Conservation (phyloP, 139 green algal species). For the Edaphochlamys debaryana region DNA sequence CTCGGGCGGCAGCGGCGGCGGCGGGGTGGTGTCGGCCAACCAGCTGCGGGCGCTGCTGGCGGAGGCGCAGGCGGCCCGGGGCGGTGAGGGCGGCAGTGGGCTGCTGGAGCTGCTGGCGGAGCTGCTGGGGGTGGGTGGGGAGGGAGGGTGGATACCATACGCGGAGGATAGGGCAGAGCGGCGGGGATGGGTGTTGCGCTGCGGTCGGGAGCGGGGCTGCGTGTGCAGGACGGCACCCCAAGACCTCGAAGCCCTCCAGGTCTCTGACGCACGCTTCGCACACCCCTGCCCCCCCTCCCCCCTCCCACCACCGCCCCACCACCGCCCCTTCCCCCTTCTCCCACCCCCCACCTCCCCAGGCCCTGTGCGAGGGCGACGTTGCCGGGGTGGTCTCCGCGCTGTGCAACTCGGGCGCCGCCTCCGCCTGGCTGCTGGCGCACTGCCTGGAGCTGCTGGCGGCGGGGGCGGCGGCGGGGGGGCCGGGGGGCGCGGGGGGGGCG, state of each 20-base stretch:
- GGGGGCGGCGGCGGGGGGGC: background rate
- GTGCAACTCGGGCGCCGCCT: constrained; percentile 16
- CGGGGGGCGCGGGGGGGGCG: background rate
- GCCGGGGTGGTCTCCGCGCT: constrained; percentile 53
- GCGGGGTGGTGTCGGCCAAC: constrained; percentile 9
- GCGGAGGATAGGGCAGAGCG: too few species aligned
- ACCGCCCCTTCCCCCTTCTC: too few species aligned
- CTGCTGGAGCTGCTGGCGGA: constrained; percentile 45
- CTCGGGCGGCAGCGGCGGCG: background rate
- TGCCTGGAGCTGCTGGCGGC: constrained; percentile 61
- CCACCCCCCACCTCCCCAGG: constrained; percentile 4
- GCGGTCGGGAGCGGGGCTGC: too few species aligned
- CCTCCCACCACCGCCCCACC: background rate
- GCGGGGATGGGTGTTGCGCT: background rate
- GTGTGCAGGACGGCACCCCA: too few species aligned
- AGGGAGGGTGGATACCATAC: too few species aligned
- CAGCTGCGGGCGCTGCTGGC: constrained; percentile 60
- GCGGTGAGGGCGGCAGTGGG: constrained; percentile 17
- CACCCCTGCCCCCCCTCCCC: background rate
- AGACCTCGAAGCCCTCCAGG: too few species aligned
- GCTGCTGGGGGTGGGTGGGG: constrained; percentile 33
- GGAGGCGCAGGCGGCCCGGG: constrained; percentile 13
- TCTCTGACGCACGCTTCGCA: too few species aligned
- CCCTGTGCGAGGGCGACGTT: constrained; percentile 31
- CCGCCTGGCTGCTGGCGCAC: constrained; percentile 79